Percentiles rank a stretch among this genome's conserved stretches.
phyloP scores from a whole-genome alignment of 176 grass and related monocot genomes.

The Ampelocalamus luodianensis region DNA sequence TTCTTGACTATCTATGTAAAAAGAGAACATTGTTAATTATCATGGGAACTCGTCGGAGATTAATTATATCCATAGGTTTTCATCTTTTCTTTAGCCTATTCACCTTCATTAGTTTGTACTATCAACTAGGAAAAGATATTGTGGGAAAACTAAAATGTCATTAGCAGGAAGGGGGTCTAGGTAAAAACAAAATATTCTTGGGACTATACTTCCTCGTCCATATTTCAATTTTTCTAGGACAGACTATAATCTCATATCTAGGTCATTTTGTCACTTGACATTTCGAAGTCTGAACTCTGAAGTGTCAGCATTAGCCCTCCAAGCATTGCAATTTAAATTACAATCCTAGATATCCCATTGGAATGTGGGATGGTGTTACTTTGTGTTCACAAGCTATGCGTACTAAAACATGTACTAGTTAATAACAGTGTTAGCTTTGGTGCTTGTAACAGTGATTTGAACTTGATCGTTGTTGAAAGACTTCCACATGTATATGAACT shows the following conservation, averaged over 20 bases:
- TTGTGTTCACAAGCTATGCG: constrained; percentile 17
- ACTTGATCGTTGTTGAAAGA: not conserved
- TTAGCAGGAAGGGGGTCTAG: not conserved
- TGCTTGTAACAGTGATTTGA: constrained; percentile 5
- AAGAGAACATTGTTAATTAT: not conserved
- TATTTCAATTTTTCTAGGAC: not conserved
- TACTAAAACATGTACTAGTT: constrained; percentile 10
- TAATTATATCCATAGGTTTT: not conserved
- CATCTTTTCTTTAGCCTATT: constrained; percentile 1
- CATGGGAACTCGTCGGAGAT: not conserved
- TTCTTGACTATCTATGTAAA: not conserved
- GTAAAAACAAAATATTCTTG: not conserved
- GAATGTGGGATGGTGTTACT: not conserved
- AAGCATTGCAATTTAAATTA: not conserved
- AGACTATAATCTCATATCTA: not conserved
- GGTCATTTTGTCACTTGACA: not conserved
- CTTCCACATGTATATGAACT: not conserved
- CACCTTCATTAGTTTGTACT: not conserved
- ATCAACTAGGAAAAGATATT: not conserved
- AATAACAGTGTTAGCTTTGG: not conserved
- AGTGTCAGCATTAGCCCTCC: not conserved
- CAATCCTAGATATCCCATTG: not conserved
- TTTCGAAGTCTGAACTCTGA: not conserved
- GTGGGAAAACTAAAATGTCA: not conserved
- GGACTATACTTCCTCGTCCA: not conserved